phyloP scores from a whole-genome alignment of 2,329 filamentous ascomycete species.

The Aureobasidium sp. region DNA sequence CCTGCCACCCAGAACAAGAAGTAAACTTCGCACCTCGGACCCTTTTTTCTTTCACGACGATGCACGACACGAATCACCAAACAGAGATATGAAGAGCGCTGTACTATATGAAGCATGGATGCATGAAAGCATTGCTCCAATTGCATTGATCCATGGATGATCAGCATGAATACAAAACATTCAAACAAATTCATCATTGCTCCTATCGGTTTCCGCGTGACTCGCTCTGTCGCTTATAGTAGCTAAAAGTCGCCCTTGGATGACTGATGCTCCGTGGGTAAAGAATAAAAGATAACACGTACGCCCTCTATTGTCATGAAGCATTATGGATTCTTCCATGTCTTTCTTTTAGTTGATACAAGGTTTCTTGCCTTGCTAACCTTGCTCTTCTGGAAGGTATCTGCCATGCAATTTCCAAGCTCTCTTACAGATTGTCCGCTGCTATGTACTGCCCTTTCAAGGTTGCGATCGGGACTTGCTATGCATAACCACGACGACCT shows the following conservation, averaged over 20 bases:
- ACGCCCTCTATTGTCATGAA: no score
- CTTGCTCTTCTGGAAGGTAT: no score
- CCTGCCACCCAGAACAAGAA: slow-evolving; percentile 22
- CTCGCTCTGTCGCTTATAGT: not conserved
- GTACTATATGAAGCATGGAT: not conserved
- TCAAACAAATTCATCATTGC: not conserved
- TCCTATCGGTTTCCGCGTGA: not conserved
- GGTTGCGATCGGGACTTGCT: no score
- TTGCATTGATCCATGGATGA: not conserved
- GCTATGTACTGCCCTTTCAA: no score
- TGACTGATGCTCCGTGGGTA: not conserved
- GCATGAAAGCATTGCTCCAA: not conserved
- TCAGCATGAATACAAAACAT: not conserved
- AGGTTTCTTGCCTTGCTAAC: no score
- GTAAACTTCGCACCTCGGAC: slow-evolving; percentile 17
- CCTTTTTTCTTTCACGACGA: slow-evolving; percentile 8
- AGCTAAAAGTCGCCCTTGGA: not conserved
- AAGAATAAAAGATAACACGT: no score
- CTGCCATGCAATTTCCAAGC: no score
- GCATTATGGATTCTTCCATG: no score
- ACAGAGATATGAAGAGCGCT: not conserved
- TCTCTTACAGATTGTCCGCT: no score
- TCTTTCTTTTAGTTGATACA: no score
- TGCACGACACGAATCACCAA: slow-evolving; percentile 4
- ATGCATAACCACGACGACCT: no score